Evolutionary conservation across 2,329 filamentous ascomycete genomes (phyloP).

Genomic region (Pestalotiopsis sp.): DNA sequence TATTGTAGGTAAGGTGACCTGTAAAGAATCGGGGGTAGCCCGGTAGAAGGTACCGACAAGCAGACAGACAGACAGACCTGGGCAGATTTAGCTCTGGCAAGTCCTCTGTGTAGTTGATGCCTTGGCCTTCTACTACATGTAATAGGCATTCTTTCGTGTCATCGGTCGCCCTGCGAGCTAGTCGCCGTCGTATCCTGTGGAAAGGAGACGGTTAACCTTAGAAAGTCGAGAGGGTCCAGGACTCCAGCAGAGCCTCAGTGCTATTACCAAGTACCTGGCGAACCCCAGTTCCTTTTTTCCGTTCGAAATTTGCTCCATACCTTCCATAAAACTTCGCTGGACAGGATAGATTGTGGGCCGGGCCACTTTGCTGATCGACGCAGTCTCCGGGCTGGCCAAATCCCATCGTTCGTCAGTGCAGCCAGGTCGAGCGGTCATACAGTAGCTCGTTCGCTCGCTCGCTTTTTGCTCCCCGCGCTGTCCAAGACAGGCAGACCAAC

Average conservation of each 20-base stretch:
- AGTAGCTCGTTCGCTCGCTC: background rate
- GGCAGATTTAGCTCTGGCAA: background rate
- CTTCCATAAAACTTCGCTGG: background rate
- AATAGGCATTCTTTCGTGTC: background rate
- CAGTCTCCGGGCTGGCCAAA: background rate
- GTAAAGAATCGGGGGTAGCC: background rate
- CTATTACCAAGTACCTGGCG: background rate
- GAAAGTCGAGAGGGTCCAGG: background rate
- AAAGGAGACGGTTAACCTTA: background rate
- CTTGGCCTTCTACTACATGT: background rate
- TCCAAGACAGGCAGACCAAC: background rate
- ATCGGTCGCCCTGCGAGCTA: background rate
- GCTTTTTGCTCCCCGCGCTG: background rate
- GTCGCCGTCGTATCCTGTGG: background rate
- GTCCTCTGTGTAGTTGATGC: background rate
- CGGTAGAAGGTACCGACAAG: background rate
- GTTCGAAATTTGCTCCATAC: background rate
- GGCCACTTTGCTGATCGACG: background rate
- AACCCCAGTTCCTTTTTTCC: background rate
- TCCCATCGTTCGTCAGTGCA: background rate
- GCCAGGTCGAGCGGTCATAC: background rate
- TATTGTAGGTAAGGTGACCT: background rate
- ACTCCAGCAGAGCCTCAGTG: background rate
- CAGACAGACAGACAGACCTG: background rate
- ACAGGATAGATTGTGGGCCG: background rate